phyloP scores from a whole-genome alignment of 2,329 filamentous ascomycete species.

The Cyphellophora europaea region DNA sequence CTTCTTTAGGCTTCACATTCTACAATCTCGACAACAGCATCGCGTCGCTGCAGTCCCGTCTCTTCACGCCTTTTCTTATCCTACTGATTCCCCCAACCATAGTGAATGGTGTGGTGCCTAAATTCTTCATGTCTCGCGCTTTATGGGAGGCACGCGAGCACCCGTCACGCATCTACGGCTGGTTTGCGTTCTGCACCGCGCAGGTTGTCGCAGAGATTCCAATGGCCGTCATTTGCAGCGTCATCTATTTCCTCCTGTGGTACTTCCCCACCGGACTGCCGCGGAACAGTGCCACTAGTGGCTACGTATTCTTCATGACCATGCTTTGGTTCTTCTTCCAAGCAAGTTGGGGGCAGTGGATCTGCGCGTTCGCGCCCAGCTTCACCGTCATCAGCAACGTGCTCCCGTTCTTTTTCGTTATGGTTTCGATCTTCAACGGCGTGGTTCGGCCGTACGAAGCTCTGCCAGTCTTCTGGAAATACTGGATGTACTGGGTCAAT shows the following conservation, averaged over 20 bases:
- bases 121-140: slow-evolving; percentile 64
- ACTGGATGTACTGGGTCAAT: slow-evolving; percentile 51
- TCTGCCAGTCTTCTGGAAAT: slow-evolving; percentile 35
- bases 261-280: slow-evolving; percentile 69
- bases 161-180: slow-evolving; percentile 66
- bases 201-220: slow-evolving; percentile 67
- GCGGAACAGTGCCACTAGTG: slow-evolving; percentile 52
- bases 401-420: slow-evolving; percentile 72
- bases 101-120: slow-evolving; percentile 66
- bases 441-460: slow-evolving; percentile 59
- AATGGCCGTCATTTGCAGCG: slow-evolving; percentile 51
- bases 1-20: slow-evolving; percentile 68
- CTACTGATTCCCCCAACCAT: slow-evolving; percentile 60
- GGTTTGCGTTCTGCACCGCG: slow-evolving; percentile 66
- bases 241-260: slow-evolving; percentile 67
- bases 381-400: slow-evolving; percentile 69
- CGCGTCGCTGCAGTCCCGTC: slow-evolving; percentile 64
- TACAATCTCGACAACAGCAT: slow-evolving; percentile 57
- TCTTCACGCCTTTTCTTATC: slow-evolving; percentile 64
- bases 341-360: slow-evolving; percentile 72
- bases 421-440: slow-evolving; percentile 68
- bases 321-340: slow-evolving; percentile 71
- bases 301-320: slow-evolving; percentile 71
- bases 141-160: slow-evolving; percentile 67
- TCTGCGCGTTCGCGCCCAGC: slow-evolving; percentile 68